Evolutionary conservation across 176 grass and related monocot genomes (phyloP), one percentile per base, ranked within the genome.

Genomic region (Hyparrhenia diplandra): DNA sequence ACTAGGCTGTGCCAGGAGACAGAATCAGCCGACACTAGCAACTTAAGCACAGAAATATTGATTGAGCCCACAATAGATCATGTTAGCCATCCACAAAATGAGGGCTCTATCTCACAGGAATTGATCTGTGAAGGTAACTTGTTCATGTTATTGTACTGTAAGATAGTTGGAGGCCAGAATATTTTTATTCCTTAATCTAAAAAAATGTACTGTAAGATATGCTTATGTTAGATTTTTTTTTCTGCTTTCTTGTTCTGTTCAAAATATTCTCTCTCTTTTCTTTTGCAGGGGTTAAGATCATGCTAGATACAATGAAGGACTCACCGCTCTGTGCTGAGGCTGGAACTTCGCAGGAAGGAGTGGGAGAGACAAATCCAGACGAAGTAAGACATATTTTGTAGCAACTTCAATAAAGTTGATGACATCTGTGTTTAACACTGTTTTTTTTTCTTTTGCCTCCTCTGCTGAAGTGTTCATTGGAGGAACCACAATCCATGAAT

Each of bases 91-190:
- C 20, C 24, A 52, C 31, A 66, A 41, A 29, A 61, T 34, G 80
- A 92, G 55, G 60, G 28, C 3, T 11, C 20, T 73, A 61, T 65
- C 66, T 80, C 36, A 65, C 54, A 76, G 32, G 80, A 86, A 39
- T 77, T 80, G 71, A 81, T 28, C 13, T 7, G 5, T 8, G 71
- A 89, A 89, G 90, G 90, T 92, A 77, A 77, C 43, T 57, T 80
- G 17, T 65, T 84, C 13, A 67, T 61, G 46, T 58, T 61, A 16
- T 81, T 69, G 32, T 70, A 64, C n/a, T 71, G 12, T 55, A 23
- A 24, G 54, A 59, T 59, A 59, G 21, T 25, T 25, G 55, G 52
- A 57, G 21, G 52, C 21, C 8, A 59, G 0, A 12, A 59, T 59
- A 3, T 25, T 25, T 25, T 58, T 59, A 59, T 58, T 58, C 55